Conservation (phyloP, 805 yeast genomes). For the Saturnispora diversa region DNA sequence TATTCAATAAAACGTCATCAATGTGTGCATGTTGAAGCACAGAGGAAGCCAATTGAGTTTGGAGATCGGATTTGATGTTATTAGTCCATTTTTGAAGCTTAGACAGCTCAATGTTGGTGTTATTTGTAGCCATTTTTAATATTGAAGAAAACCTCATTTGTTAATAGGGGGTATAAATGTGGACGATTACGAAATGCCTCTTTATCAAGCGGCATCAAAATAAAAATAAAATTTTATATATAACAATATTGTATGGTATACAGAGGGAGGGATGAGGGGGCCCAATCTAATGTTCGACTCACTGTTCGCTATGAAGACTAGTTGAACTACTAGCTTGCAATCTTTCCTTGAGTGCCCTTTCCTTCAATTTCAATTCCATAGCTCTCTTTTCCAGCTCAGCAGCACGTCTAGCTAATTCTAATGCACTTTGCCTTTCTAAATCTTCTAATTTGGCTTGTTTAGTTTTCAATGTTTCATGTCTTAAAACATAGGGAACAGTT, state of each 20-base stretch:
- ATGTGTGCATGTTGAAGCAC: conserved; percentile 31
- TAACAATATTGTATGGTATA: too few relatives aligned
- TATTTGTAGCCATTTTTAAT: neutral
- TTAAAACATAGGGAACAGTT: conserved; percentile 75
- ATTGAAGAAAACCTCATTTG: neutral
- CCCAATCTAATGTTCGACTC: neutral
- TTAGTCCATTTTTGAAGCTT: conserved; percentile 24
- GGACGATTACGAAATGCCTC: neutral
- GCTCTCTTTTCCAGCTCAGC: conserved; percentile 70
- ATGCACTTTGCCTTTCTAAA: conserved; percentile 69
- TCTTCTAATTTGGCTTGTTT: conserved; percentile 75
- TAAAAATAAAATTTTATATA: too few relatives aligned
- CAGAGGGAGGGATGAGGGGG: too few relatives aligned
- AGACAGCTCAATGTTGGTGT: conserved; percentile 1
- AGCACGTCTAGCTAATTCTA: conserved; percentile 66
- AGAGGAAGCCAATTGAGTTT: conserved; percentile 28
- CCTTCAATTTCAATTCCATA: conserved; percentile 60
- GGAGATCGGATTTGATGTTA: conserved; percentile 22
- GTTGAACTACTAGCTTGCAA: neutral
- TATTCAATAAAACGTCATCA: conserved; percentile 33
- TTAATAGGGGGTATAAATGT: neutral
- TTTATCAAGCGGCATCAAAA: neutral
- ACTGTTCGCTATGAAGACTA: neutral
- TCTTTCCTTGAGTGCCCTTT: conserved; percentile 40
- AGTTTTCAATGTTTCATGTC: conserved; percentile 66